Evolutionary conservation across 192 early-diverging fungal genomes (phyloP), one percentile per base, ranked within the genome.

Genomic region (Gonapodya prolifera): DNA sequence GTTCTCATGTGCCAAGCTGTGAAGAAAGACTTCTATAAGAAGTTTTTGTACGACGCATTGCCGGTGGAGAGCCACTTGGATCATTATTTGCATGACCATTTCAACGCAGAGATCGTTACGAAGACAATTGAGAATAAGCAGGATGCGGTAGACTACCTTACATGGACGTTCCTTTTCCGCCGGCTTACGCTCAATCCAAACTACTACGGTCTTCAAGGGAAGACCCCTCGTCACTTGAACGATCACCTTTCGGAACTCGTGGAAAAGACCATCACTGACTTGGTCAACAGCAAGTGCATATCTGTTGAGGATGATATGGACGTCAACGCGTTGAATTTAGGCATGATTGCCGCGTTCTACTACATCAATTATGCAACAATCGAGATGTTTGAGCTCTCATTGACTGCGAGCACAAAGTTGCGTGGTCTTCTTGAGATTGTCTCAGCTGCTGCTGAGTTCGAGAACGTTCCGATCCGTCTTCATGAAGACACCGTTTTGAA

Each of bases 321-420:
- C 70, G 85, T 95, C 1, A 81, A 85, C 29, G 91, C 96, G 29
- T 85, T 96, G 33, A 98, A 98, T 82, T 81, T 98, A 82, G 96
- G 96, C 75, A 96, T 97, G 94, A 96, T 99, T 83, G 92, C 98
- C 0, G 94, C 96, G 1, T 98, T 95, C 84, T 98, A 99, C 84
- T 93, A 96, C 84, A 93, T 99, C 82, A 92, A 92, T 81, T 96
- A 96, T 80, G 84, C 90, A 33, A 99, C 97, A 0, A 91, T 99
- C 30, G 95, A 98, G 79, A 90, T 94, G 85, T 96, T 98, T 83
- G 91, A 92, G 61, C 86, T 94, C 80, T 94, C 93, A 75, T 85
- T 99, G 76, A 91, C 89, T 30, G 86, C 87, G 13, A 92, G 90
- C 33, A 98, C 96, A 31, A 96, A 94, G 80, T 82, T 98, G 69